These are phyloP conservation scores for Glycine tomentella DNA, from an alignment of 306 rosid genomes.

Conservation along the genomic window DNA sequence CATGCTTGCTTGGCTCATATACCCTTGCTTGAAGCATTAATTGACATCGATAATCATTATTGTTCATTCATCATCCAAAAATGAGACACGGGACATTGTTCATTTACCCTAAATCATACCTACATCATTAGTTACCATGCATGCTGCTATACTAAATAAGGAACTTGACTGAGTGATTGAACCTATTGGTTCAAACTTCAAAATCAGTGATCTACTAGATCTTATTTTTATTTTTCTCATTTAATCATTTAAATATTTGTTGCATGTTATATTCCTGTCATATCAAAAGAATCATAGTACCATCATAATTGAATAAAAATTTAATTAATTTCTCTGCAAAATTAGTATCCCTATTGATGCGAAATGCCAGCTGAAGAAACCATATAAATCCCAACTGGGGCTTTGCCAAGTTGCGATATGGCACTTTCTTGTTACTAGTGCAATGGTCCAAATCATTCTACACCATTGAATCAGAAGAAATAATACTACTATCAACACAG, in stretches of 20 bases:
- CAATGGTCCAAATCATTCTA: conserved; percentile 36
- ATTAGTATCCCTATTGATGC: conserved; percentile 24
- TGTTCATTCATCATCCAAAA: neutral
- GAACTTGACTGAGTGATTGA: neutral
- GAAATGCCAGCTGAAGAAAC: conserved; percentile 41
- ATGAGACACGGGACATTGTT: neutral
- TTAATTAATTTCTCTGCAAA: conserved; percentile 1
- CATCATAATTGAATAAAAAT: conserved; percentile 11
- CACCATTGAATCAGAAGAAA: conserved; percentile 36
- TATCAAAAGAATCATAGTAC: conserved; percentile 20
- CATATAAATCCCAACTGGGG: conserved; percentile 30
- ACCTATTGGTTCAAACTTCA: neutral
- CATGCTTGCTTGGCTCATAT: conserved; percentile 29
- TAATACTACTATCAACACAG: neutral
- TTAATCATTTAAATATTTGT: neutral
- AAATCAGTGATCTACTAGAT: conserved; percentile 7
- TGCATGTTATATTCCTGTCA: conserved; percentile 6
- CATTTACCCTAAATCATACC: neutral
- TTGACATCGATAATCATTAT: conserved; percentile 16
- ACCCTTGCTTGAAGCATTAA: conserved; percentile 36
- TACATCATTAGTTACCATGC: conserved; percentile 1
- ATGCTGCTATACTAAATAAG: neutral
- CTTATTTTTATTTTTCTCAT: neutral
- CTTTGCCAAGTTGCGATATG: conserved; percentile 41
- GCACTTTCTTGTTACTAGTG: conserved; percentile 28